These are phyloP conservation scores for Pseudogymnoascus sp. DNA, from an alignment of 2,329 filamentous ascomycete genomes.

Conservation along the genomic window DNA sequence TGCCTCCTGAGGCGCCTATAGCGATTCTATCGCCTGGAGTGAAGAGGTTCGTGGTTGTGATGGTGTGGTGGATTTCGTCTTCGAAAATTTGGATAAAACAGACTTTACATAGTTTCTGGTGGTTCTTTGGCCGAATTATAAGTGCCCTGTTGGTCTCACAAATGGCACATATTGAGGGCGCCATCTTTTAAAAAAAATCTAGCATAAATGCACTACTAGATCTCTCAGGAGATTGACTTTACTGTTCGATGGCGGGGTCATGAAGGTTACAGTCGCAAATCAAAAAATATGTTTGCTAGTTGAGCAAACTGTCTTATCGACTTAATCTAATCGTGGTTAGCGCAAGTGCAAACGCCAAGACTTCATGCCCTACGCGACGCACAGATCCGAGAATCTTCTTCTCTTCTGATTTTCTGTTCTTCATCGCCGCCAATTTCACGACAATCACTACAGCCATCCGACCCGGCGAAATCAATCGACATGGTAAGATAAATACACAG, in stretches of 20 bases:
- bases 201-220: conserved; percentile 9
- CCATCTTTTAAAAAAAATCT: conserved; percentile 44
- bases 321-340: conserved; percentile 5
- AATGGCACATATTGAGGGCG: conserved; percentile 64
- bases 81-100: conserved; percentile 90
- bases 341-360: conserved; percentile 18
- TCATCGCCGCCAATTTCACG: conserved; percentile 36
- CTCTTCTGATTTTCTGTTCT: conserved; percentile 23
- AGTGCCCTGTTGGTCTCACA: conserved; percentile 73
- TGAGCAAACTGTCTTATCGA: conserved; percentile 9
- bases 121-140: conserved; percentile 89
- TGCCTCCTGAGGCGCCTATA: conserved; percentile 92
- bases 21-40: conserved; percentile 75
- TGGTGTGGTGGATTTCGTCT: conserved; percentile 87
- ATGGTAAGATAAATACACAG: conserved; percentile 48
- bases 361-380: conserved; percentile 13
- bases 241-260: neutral
- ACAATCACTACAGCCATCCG: conserved; percentile 33
- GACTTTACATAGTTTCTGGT: conserved; percentile 80
- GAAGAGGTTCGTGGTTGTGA: conserved; percentile 74
- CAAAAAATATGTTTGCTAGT: conserved; percentile 12
- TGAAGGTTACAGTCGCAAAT: conserved; percentile 2
- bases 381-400: conserved; percentile 19
- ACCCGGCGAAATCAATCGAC: conserved; percentile 41
- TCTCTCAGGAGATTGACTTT: conserved; percentile 6